Percentiles rank a stretch among this genome's conserved stretches.
phyloP scores from a whole-genome alignment of 352 stramenopile species.

The Phytophthora hibernalis region DNA sequence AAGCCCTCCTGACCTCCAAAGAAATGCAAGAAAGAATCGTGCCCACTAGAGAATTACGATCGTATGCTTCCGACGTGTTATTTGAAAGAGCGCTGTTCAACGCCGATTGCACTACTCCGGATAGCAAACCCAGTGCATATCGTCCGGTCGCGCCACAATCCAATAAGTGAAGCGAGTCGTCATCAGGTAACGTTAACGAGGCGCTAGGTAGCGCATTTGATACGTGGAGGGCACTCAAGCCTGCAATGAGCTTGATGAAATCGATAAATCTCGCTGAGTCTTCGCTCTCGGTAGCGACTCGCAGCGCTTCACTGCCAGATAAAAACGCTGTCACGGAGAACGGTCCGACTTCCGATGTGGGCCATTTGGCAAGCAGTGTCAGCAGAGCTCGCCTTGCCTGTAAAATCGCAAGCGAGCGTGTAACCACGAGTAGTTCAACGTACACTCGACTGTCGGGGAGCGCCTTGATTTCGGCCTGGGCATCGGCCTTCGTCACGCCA shows the following conservation, averaged over 20 bases:
- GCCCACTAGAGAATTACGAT: conserved; percentile 51
- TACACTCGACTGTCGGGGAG: conserved; percentile 85
- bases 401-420: conserved; percentile 80
- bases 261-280: conserved; percentile 71
- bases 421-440: conserved; percentile 78
- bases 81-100: conserved; percentile 45
- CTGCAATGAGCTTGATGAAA: conserved; percentile 87
- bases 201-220: conserved; percentile 37
- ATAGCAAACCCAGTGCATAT: conserved; percentile 61
- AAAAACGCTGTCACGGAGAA: conserved; percentile 68
- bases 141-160: conserved; percentile 66
- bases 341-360: conserved; percentile 52
- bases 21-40: conserved; percentile 68
- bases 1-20: conserved; percentile 69
- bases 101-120: conserved; percentile 54
- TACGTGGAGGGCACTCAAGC: conserved; percentile 60
- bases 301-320: conserved; percentile 14
- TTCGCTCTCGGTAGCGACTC: conserved; percentile 27
- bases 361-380: conserved; percentile 84
- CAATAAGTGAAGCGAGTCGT: conserved; percentile 58
- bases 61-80: conserved; percentile 18
- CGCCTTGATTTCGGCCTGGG: conserved; percentile 76
- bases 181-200: conserved; percentile 41
- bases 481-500: conserved; percentile 66
- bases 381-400: conserved; percentile 79